Base-by-base conservation (phyloP, 768 basidiomycete genomes). In the Sporobolomyces roseus region DNA sequence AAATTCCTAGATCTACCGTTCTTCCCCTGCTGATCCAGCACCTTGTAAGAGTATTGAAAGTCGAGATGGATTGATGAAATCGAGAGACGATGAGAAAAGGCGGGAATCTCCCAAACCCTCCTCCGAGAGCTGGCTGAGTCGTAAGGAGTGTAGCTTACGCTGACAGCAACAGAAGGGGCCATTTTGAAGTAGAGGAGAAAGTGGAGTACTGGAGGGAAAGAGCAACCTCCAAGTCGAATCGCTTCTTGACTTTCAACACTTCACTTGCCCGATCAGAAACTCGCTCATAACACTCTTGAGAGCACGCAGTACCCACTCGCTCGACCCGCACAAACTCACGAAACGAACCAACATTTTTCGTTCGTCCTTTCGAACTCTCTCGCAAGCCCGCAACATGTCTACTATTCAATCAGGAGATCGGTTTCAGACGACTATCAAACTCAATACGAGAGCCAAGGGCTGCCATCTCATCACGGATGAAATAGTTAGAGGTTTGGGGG, bases 381-480 rank as follows among this genome's bases (percentile, higher is more conserved):
- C n/a, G n/a, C n/a, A n/a, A n/a, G n/a, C n/a, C n/a, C n/a, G n/a
- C n/a, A n/a, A n/a, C n/a, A 60, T 60, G 58, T 48, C 58, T n/a
- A 48, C 48, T 9, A 45, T 60, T 32, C 21, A 50, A 4, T 25
- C 51, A 17, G 61, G 49, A 10, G 52, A 58, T 1, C 55, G 68
- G n/a, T 64, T 61, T 36, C 68, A 69, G 38, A 69, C 30, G 21
- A 56, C 52, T 0, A 64, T 69, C 63, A 53, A 41, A n/a, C 63
- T 69, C 3, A 32, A 60, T 23, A 61, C 68, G 35, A 48, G 68
- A 2, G 12, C 54, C 1, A 69, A 69, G n/a, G 68, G 68, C 29
- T 92, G 90, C 74, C 87, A 96, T 80, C 83, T 96, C 21, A 82
- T 96, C 50, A 94, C 91, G 3, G 82, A 88, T 36, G 88, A 90